A percentile compares a stretch with the other conserved stretches of the same genome.
phyloP scores from a whole-genome alignment of 495 filamentous ascomycete genomes.

The Aspergillus diversus region DNA sequence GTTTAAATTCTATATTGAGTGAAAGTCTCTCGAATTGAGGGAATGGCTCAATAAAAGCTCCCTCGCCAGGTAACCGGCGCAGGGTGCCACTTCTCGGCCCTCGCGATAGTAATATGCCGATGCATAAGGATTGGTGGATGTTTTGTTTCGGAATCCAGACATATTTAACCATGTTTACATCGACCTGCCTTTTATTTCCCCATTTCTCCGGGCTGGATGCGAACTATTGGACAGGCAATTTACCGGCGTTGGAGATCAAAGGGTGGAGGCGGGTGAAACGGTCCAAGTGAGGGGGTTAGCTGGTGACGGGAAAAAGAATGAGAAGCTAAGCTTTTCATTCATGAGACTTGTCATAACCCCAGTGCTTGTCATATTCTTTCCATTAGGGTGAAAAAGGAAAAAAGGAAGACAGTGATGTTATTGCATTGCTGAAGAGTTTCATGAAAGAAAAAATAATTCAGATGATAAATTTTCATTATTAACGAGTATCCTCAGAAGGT shows the following conservation, averaged over 20 bases:
- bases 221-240: neutral
- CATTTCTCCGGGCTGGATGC: conserved; percentile 23
- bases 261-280: neutral
- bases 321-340: neutral
- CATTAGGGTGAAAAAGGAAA: no score
- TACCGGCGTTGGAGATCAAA: neutral
- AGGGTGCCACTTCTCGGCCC: conserved; percentile 20
- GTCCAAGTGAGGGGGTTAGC: neutral
- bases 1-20: neutral
- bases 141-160: conserved; percentile 20
- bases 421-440: no score
- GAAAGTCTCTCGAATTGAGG: neutral
- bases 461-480: no score
- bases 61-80: neutral
- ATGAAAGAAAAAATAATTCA: no score
- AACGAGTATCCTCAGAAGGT: no score
- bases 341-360: neutral
- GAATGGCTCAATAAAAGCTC: conserved; percentile 1
- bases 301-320: neutral
- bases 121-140: conserved; percentile 36
- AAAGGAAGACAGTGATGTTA: no score
- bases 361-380: neutral
- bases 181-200: conserved; percentile 10
- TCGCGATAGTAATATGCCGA: conserved; percentile 33
- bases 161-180: neutral